phyloP scores from a whole-genome alignment of 129 eudicot genomes.

The Logfia minima region DNA sequence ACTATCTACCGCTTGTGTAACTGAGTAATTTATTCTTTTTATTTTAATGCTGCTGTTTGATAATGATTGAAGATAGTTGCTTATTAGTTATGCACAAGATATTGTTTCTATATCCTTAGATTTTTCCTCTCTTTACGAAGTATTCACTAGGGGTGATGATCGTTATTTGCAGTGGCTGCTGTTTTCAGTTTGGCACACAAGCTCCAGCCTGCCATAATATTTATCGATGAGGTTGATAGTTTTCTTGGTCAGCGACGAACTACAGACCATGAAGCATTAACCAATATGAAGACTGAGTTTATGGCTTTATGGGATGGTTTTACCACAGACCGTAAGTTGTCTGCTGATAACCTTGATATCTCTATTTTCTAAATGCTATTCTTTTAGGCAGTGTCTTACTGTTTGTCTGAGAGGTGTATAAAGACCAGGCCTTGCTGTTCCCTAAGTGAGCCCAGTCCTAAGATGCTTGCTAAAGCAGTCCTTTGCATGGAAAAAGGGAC shows the following conservation, averaged over 20 bases:
- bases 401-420: not conserved
- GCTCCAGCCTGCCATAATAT: slow-evolving; percentile 92
- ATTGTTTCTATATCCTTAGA: not conserved
- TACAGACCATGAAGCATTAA: slow-evolving; percentile 80
- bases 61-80: not conserved
- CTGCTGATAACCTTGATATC: not conserved
- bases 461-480: not conserved
- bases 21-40: not conserved
- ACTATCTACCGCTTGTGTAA: not conserved
- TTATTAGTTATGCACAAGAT: not conserved
- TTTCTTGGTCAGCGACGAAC: slow-evolving; percentile 84
- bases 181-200: slow-evolving; percentile 86
- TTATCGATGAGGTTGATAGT: slow-evolving; percentile 94
- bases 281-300: slow-evolving; percentile 91
- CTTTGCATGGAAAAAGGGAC: not conserved
- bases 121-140: not conserved
- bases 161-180: slow-evolving; percentile 72
- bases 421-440: not conserved
- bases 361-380: not conserved
- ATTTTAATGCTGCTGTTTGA: not conserved
- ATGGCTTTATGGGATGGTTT: slow-evolving; percentile 97
- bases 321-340: slow-evolving; percentile 81
- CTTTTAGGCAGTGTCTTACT: not conserved
- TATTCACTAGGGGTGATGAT: slow-evolving; percentile 13
- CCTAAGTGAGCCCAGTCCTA: too few relatives aligned